These are phyloP conservation scores for Salix brachista DNA, from an alignment of 345 rosid species.

Conservation along the genomic window DNA sequence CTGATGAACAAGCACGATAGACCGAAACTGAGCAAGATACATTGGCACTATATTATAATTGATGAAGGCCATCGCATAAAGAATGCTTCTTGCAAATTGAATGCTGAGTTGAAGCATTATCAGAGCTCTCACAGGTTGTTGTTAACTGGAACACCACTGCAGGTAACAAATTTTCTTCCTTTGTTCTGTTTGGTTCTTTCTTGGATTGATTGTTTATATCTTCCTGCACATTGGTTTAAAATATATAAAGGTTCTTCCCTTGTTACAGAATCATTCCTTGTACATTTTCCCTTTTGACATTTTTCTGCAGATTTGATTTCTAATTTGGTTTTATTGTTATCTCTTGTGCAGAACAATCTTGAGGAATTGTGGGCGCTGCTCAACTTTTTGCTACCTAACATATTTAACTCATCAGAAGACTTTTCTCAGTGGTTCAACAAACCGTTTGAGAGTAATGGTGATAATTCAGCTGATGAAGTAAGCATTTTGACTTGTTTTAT, in stretches of 20 bases:
- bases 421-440: slow-evolving; percentile 98
- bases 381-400: slow-evolving; percentile 84
- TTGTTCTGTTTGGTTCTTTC: neutral
- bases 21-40: slow-evolving; percentile 79
- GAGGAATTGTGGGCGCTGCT: slow-evolving; percentile 96
- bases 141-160: slow-evolving; percentile 87
- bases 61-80: slow-evolving; percentile 97
- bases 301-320: slow-evolving; percentile 9
- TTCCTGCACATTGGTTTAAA: neutral
- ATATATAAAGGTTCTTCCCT: neutral
- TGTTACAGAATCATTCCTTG: neutral
- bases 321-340: slow-evolving; percentile 13
- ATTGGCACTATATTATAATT: slow-evolving; percentile 89
- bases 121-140: slow-evolving; percentile 78
- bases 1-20: slow-evolving; percentile 97
- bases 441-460: slow-evolving; percentile 86
- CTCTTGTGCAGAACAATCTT: slow-evolving; percentile 66
- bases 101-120: slow-evolving; percentile 89
- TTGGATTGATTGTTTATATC: neutral
- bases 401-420: slow-evolving; percentile 90
- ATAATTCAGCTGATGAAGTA: slow-evolving; percentile 80
- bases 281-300: neutral
- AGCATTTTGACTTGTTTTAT: slow-evolving; percentile 22
- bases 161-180: slow-evolving; percentile 37
- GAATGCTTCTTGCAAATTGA: slow-evolving; percentile 96